Conservation (phyloP, 371 early-diverging fungal species). For the Mortierella sp. region DNA sequence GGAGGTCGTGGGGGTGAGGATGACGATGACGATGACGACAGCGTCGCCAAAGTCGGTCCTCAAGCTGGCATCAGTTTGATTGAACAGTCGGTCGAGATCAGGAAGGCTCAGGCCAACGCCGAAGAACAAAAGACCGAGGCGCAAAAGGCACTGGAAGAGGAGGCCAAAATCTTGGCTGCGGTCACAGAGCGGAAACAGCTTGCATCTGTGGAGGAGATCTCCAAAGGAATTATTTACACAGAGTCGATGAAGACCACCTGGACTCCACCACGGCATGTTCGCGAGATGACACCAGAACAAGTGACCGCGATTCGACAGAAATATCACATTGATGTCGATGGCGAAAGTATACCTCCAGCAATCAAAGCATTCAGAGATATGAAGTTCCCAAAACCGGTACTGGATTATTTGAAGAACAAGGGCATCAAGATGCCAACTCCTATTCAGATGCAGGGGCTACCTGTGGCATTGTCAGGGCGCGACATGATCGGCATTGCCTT, state of each 20-base stretch:
- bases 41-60: conserved; percentile 62
- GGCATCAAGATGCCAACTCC: conserved; percentile 94
- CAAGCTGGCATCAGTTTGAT: conserved; percentile 78
- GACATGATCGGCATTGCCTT: conserved; percentile 97
- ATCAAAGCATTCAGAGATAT: conserved; percentile 80
- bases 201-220: conserved; percentile 87
- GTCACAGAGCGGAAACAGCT: conserved; percentile 83
- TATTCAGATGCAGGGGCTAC: conserved; percentile 97
- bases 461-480: conserved; percentile 80
- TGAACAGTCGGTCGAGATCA: conserved; percentile 85
- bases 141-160: conserved; percentile 86
- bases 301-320: conserved; percentile 68
- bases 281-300: conserved; percentile 63
- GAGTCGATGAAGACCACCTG: conserved; percentile 89
- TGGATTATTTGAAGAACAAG: conserved; percentile 83
- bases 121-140: conserved; percentile 77
- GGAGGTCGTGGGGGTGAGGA: conserved; percentile 39
- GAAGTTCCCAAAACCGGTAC: conserved; percentile 80
- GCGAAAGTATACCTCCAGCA: conserved; percentile 79
- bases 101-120: conserved; percentile 65
- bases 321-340: conserved; percentile 79
- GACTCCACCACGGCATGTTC: conserved; percentile 82
- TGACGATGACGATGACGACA: conserved; percentile 57
- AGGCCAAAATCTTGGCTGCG: conserved; percentile 83
- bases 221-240: conserved; percentile 85